These are phyloP conservation scores for Podospora tetraspora DNA, from an alignment of 495 filamentous ascomycete species.

Conservation along the genomic window DNA sequence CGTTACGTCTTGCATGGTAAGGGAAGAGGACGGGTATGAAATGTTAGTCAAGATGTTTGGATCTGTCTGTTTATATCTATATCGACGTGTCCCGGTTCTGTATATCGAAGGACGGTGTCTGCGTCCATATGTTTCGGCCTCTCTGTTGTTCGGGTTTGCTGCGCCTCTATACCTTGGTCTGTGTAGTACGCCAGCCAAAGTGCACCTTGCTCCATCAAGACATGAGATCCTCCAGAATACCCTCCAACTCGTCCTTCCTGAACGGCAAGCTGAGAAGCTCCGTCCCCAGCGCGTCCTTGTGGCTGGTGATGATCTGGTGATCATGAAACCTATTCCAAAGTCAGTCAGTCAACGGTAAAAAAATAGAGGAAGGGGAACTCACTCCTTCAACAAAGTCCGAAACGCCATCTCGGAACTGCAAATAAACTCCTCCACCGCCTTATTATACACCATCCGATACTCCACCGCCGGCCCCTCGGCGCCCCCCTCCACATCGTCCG, in stretches of 20 bases:
- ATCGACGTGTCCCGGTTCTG: too few species aligned
- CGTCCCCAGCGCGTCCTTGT: slow-evolving; percentile 76
- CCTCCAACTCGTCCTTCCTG: slow-evolving; percentile 82
- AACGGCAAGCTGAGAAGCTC: slow-evolving; percentile 84
- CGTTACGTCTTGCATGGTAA: too few species aligned
- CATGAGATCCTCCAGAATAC: slow-evolving; percentile 79
- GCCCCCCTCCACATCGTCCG: slow-evolving; percentile 43
- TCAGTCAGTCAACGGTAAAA: not conserved
- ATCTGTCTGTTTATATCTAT: not conserved
- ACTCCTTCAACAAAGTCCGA: slow-evolving; percentile 88
- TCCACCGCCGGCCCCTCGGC: slow-evolving; percentile 62
- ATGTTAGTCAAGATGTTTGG: not conserved
- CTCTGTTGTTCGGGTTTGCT: not conserved
- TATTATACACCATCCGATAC: slow-evolving; percentile 86
- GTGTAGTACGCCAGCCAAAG: too few species aligned
- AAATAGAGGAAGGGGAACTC: slow-evolving; percentile 26
- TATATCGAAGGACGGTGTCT: too few species aligned
- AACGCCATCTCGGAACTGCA: slow-evolving; percentile 96
- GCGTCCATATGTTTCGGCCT: not conserved
- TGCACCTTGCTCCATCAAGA: too few species aligned
- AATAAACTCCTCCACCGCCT: slow-evolving; percentile 92
- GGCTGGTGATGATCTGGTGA: slow-evolving; percentile 88
- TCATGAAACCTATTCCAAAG: slow-evolving; percentile 66
- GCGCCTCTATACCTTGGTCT: not conserved
- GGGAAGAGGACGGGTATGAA: too few species aligned